These are phyloP conservation scores for Syncephalis plumigaleata DNA, from an alignment of 371 early-diverging fungal species.

Conservation along the genomic window DNA sequence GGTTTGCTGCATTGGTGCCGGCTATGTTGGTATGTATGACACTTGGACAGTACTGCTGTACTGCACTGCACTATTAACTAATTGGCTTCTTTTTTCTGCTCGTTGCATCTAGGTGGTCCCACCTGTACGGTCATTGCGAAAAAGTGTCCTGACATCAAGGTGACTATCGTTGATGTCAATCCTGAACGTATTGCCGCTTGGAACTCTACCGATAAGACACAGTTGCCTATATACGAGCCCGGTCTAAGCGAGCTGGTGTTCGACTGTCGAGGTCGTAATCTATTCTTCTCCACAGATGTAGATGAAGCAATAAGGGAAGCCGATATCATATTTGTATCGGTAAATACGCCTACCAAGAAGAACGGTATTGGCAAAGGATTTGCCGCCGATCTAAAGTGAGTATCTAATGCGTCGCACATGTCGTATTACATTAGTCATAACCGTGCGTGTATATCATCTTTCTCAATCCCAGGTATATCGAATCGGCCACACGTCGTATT, in stretches of 20 bases:
- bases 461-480: slow-evolving; percentile 44
- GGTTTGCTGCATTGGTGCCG: slow-evolving; percentile 85
- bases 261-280: slow-evolving; percentile 51
- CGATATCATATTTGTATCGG: slow-evolving; percentile 77
- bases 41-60: not conserved
- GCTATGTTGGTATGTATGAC: slow-evolving; percentile 69
- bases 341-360: slow-evolving; percentile 81
- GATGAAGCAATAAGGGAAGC: slow-evolving; percentile 55
- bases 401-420: slow-evolving; percentile 1
- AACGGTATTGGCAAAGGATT: slow-evolving; percentile 59
- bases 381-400: slow-evolving; percentile 75
- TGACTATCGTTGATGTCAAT: slow-evolving; percentile 77
- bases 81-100: too few species aligned
- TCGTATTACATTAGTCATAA: not conserved
- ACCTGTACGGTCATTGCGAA: slow-evolving; percentile 84
- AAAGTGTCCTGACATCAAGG: slow-evolving; percentile 74
- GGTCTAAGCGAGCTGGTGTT: slow-evolving; percentile 73
- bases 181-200: slow-evolving; percentile 65
- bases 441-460: not conserved
- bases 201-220: slow-evolving; percentile 42
- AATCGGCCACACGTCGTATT: slow-evolving; percentile 73
- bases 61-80: too few species aligned
- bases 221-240: slow-evolving; percentile 81
- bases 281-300: slow-evolving; percentile 71
- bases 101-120: slow-evolving; percentile 94